These are phyloP conservation scores for Penicillium atrosanguineum DNA, from an alignment of 495 filamentous ascomycete genomes.

Conservation along the genomic window DNA sequence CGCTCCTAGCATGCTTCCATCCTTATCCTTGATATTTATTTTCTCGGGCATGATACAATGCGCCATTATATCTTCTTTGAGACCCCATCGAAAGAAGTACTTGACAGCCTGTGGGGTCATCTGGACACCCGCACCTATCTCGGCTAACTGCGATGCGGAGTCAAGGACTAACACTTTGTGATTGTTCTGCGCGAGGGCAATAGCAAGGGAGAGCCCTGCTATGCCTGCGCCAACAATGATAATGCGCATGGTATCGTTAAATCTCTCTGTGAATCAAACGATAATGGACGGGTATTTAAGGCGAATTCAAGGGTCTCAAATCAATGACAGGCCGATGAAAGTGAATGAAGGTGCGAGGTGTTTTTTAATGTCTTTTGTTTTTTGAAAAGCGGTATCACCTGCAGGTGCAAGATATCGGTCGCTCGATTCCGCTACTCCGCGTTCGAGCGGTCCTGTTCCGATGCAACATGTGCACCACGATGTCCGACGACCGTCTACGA, in stretches of 20 bases:
- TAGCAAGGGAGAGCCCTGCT: conserved; percentile 1
- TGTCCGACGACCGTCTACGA: background rate
- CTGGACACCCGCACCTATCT: conserved; percentile 4
- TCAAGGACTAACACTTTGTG: background rate
- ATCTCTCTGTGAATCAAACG: background rate
- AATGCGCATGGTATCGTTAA: background rate
- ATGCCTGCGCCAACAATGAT: conserved; percentile 5
- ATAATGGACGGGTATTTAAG: background rate
- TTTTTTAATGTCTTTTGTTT: too few species aligned
- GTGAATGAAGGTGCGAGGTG: too few species aligned
- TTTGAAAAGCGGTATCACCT: background rate
- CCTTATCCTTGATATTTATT: background rate
- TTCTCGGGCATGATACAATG: background rate
- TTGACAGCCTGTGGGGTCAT: conserved; percentile 5
- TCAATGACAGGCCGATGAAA: too few species aligned
- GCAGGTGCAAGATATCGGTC: background rate
- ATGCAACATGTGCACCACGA: background rate
- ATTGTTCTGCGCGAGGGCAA: background rate
- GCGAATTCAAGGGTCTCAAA: background rate
- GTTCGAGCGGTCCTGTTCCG: background rate
- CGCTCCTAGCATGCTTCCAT: background rate
- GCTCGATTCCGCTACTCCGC: background rate
- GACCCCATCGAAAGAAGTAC: conserved; percentile 4
- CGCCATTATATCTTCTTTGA: conserved; percentile 1
- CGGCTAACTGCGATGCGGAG: background rate